Base-by-base conservation (phyloP, 2,329 filamentous ascomycete genomes). In the Colletotrichum nymphaeae region DNA sequence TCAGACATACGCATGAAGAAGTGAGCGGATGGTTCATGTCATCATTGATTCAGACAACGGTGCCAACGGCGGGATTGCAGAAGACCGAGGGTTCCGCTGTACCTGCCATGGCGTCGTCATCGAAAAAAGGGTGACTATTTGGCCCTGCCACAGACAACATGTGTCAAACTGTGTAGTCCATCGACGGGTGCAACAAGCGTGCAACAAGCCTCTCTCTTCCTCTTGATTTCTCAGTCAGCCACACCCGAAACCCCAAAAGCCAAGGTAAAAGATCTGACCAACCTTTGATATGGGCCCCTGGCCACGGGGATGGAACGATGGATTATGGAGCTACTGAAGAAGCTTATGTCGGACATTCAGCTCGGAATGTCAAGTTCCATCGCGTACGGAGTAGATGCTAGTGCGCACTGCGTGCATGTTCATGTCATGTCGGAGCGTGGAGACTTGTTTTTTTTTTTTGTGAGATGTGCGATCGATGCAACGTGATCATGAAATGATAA, bases 21-120 rank as follows among this genome's bases (percentile, higher is more conserved):
- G 32, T 52, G 56, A 26, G 32, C 3, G 5, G 16, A 12, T 28
- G 9, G 26, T 28, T 19, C 52, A 55, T 70, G 68, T 70, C 62
- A 46, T 42, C 11, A 37, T 67, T 46, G 42, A 22, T 26, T 63
- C 30, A 46, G 55, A 5, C 24, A 26, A 19, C 59, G 59, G 32
- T 55, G 24, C 37, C 42, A 37, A 55, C 68, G 55, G 63, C 28
- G 49, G 30, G 30, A 35, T 66, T 64, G 42, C 55, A 46, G 42
- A n/a, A 56, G 37, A 30, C 55, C 68, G 55, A 55, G 28, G 67
- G 53, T 46, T 35, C 67, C 67, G 67, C 59, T 35, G 26, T 14
- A 24, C 6, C 62, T 55, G 32, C 68, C 63, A 56, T 67, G 56
- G 63, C 58, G 55, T 71, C 68, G 68, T 71, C 68, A 71, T 71